Conservation (phyloP, 805 yeast species). For the Lipomyces yamanashiensis region DNA sequence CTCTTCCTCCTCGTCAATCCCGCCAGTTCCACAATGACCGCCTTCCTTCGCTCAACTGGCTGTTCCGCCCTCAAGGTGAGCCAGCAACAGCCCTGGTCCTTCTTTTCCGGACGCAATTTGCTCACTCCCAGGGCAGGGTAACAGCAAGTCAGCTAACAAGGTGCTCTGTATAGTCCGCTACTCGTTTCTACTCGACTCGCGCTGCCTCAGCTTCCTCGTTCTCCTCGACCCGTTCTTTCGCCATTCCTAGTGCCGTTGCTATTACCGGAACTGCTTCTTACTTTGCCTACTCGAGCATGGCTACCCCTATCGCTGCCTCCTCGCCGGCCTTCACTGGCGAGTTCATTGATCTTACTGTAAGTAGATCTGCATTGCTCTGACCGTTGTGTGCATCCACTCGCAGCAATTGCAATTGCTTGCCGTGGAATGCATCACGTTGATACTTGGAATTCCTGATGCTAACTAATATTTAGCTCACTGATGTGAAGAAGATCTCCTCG, state of each 20-base stretch:
- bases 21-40: constrained; percentile 19
- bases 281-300: constrained; percentile 25
- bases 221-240: not conserved
- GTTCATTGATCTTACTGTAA: constrained; percentile 33
- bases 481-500: constrained; percentile 17
- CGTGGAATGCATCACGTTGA: not conserved
- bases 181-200: constrained; percentile 19
- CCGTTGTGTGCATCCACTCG: not conserved
- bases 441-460: not conserved
- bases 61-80: constrained; percentile 13
- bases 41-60: constrained; percentile 18
- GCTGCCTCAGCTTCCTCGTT: not conserved
- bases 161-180: constrained; percentile 3
- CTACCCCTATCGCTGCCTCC: constrained; percentile 29
- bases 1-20: not conserved
- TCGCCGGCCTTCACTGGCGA: constrained; percentile 30
- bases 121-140: not conserved
- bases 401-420: not conserved
- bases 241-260: constrained; percentile 23
- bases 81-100: not conserved
- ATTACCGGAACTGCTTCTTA: constrained; percentile 30
- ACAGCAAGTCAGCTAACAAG: not conserved
- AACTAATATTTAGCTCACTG: constrained; percentile 22
- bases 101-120: not conserved
- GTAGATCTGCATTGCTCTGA: not conserved